Evolutionary conservation across 441 rosid genomes (phyloP).

Genomic region (Erodium texanum): DNA sequence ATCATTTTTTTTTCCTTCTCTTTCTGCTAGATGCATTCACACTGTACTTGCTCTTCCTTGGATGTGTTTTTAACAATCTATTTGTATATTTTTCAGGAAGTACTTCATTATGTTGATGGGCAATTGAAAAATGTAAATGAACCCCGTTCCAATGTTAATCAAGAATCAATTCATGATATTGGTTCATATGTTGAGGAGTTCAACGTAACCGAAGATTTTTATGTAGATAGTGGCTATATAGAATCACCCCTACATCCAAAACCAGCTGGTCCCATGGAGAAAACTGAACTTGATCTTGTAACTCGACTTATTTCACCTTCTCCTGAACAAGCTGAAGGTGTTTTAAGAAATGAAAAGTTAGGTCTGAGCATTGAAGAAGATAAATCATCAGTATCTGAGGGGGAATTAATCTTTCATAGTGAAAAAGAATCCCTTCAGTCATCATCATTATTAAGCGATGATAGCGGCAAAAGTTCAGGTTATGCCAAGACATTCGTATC

Average conservation of each 20-base stretch:
- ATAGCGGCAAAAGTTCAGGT: conserved; percentile 19
- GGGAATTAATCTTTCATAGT: conserved; percentile 15
- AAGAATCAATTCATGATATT: conserved; percentile 28
- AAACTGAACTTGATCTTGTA: conserved; percentile 13
- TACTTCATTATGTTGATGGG: conserved; percentile 45
- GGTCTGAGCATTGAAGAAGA: conserved; percentile 26
- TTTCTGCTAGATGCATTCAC: background rate
- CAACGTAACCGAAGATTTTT: background rate
- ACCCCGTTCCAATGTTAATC: conserved; percentile 34
- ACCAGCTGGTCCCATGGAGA: conserved; percentile 15
- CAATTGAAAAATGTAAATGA: conserved; percentile 41
- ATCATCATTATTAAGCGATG: conserved; percentile 17
- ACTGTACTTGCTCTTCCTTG: background rate
- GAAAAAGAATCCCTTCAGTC: conserved; percentile 18
- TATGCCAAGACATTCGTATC: conserved; percentile 13
- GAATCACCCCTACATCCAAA: conserved; percentile 17
- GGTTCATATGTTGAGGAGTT: conserved; percentile 18
- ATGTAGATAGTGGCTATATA: conserved; percentile 8
- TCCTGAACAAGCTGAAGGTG: conserved; percentile 12
- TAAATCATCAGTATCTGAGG: conserved; percentile 14
- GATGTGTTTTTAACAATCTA: background rate
- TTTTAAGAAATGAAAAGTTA: conserved; percentile 11
- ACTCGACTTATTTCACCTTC: conserved; percentile 19
- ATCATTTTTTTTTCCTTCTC: conserved; percentile 4
- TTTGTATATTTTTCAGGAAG: conserved; percentile 24